phyloP scores from a whole-genome alignment of 345 rosid genomes.

The Camelina neglecta region DNA sequence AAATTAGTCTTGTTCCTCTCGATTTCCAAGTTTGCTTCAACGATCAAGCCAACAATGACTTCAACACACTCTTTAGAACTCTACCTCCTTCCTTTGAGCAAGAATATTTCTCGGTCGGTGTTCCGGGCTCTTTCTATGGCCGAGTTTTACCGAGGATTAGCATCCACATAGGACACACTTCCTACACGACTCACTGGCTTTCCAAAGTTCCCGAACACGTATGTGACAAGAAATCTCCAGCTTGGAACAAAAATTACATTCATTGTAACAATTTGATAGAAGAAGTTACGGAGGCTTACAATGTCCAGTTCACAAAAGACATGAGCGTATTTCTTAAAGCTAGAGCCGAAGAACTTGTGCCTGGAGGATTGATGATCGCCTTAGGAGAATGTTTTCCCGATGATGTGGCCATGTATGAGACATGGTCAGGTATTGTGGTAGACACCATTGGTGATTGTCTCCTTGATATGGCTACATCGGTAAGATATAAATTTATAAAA shows the following conservation, averaged over 20 bases:
- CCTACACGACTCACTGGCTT: slow-evolving; percentile 42
- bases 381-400: slow-evolving; percentile 26
- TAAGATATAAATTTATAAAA: slow-evolving; percentile 11
- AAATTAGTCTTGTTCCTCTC: not conserved
- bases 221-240: slow-evolving; percentile 22
- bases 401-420: slow-evolving; percentile 14
- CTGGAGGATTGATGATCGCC: slow-evolving; percentile 41
- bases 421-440: not conserved
- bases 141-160: slow-evolving; percentile 41
- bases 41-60: slow-evolving; percentile 47
- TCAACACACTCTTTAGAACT: slow-evolving; percentile 50
- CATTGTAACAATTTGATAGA: slow-evolving; percentile 15
- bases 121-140: slow-evolving; percentile 48
- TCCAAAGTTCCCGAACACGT: slow-evolving; percentile 40
- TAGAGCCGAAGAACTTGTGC: slow-evolving; percentile 45
- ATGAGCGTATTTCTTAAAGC: slow-evolving; percentile 30
- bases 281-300: slow-evolving; percentile 42
- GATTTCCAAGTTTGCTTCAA: slow-evolving; percentile 50
- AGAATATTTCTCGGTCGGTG: slow-evolving; percentile 36
- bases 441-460: slow-evolving; percentile 31
- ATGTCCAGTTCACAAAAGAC: slow-evolving; percentile 40
- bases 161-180: slow-evolving; percentile 42
- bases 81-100: slow-evolving; percentile 12
- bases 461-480: slow-evolving; percentile 24
- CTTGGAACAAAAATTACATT: slow-evolving; percentile 42